A percentile compares a stretch with the other conserved stretches of the same genome.
phyloP scores from a whole-genome alignment of 2,329 filamentous ascomycete species.

The Cladosporium sp. region DNA sequence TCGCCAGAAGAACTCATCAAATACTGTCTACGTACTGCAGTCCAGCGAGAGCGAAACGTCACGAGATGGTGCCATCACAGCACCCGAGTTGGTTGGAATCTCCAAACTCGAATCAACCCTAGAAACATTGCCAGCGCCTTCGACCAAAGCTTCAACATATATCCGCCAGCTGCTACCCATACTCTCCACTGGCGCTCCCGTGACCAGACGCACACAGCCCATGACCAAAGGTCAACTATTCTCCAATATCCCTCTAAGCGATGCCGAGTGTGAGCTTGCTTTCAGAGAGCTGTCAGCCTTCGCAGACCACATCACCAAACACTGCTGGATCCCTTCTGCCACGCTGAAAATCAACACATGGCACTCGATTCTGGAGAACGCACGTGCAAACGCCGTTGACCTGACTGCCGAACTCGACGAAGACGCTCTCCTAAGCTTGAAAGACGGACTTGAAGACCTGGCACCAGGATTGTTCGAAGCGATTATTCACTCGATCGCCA shows the following conservation, averaged over 20 bases:
- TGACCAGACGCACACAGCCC: slow-evolving; percentile 7
- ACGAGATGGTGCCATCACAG: not conserved
- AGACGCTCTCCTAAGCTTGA: slow-evolving; percentile 23
- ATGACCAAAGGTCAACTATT: slow-evolving; percentile 45
- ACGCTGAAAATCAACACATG: slow-evolving; percentile 51
- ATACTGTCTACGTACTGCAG: slow-evolving; percentile 58
- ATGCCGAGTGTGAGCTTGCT: slow-evolving; percentile 50
- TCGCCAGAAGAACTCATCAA: slow-evolving; percentile 66
- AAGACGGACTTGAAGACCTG: slow-evolving; percentile 40
- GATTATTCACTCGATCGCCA: slow-evolving; percentile 34
- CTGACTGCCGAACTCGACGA: slow-evolving; percentile 27
- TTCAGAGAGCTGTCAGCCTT: slow-evolving; percentile 57
- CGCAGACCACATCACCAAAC: slow-evolving; percentile 38
- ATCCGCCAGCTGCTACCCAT: slow-evolving; percentile 42
- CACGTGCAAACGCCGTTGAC: slow-evolving; percentile 44
- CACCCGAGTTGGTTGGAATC: slow-evolving; percentile 37
- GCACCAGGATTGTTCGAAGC: slow-evolving; percentile 29
- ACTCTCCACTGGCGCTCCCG: slow-evolving; percentile 36
- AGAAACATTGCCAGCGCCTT: slow-evolving; percentile 39
- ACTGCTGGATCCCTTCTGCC: slow-evolving; percentile 51
- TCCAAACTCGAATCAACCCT: slow-evolving; percentile 48
- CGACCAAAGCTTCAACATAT: slow-evolving; percentile 37
- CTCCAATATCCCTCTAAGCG: slow-evolving; percentile 53
- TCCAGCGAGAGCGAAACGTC: slow-evolving; percentile 27
- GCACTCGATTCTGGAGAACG: slow-evolving; percentile 45